These are phyloP conservation scores for Suillus tomentosus DNA, from an alignment of 768 basidiomycete species.

Conservation along the genomic window DNA sequence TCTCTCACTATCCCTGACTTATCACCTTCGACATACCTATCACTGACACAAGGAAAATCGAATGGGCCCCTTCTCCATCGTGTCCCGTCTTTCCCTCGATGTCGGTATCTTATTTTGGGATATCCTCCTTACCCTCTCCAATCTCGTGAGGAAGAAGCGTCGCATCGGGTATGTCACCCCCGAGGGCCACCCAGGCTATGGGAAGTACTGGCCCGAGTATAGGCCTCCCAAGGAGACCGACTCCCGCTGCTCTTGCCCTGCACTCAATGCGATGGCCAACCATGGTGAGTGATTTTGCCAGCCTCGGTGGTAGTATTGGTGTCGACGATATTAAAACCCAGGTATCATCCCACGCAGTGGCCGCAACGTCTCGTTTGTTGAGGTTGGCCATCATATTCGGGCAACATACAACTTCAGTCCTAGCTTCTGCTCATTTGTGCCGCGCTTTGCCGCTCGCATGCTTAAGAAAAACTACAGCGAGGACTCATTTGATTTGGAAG, in stretches of 20 bases:
- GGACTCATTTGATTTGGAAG: constrained; percentile 64
- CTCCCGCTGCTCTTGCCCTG: constrained; percentile 74
- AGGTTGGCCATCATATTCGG: constrained; percentile 43
- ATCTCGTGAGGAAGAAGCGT: constrained; percentile 49
- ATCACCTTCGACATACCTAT: neutral
- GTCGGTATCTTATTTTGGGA: constrained; percentile 51
- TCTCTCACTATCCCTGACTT: too few species aligned
- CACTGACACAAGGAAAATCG: too few species aligned
- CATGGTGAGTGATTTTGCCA: constrained; percentile 52
- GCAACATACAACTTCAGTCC: constrained; percentile 70
- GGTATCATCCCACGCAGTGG: constrained; percentile 62
- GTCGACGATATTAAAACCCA: constrained; percentile 11
- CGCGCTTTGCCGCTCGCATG: constrained; percentile 58
- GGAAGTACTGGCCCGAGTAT: constrained; percentile 72
- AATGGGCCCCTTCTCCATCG: neutral
- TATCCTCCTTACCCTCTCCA: constrained; percentile 48
- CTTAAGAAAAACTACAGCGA: constrained; percentile 55
- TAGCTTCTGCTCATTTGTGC: constrained; percentile 68
- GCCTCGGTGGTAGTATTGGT: neutral
- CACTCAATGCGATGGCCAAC: constrained; percentile 80
- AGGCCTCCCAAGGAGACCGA: constrained; percentile 58
- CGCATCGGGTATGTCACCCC: constrained; percentile 56
- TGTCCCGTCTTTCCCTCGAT: constrained; percentile 11
- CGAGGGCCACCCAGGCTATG: constrained; percentile 54
- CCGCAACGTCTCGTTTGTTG: constrained; percentile 62